Evolutionary conservation across 495 filamentous ascomycete genomes (phyloP).

Genomic region (Pseudomonodictys pantanalensis): DNA sequence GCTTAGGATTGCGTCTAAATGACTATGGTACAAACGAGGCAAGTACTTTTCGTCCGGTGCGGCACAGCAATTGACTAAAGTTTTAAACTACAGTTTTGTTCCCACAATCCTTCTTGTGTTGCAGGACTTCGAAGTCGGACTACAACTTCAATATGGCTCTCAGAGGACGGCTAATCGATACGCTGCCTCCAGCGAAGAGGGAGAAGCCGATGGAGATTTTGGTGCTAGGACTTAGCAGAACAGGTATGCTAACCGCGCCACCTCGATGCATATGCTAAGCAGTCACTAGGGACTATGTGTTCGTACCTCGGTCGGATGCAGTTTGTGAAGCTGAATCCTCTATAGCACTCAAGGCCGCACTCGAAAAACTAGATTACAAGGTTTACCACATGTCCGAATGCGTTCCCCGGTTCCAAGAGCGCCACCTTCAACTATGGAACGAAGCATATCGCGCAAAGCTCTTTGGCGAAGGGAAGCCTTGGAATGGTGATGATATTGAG

Average conservation of each 20-base stretch:
- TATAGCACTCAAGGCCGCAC: not conserved
- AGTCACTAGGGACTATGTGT: not conserved
- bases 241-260: not conserved
- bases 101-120: no score
- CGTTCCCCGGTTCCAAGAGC: not conserved
- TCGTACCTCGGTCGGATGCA: not conserved
- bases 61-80: no score
- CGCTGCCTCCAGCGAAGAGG: not conserved
- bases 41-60: no score
- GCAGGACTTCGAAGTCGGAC: no score
- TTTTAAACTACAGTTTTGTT: no score
- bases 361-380: constrained; percentile 29
- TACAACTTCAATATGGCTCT: no score
- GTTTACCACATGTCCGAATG: constrained; percentile 31
- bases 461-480: constrained; percentile 25
- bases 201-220: not conserved
- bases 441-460: constrained; percentile 34
- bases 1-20: no score
- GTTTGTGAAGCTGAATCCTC: not conserved
- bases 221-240: not conserved
- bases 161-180: not conserved
- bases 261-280: not conserved
- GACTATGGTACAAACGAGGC: no score
- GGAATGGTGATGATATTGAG: constrained; percentile 26
- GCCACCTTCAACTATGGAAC: constrained; percentile 26